These are phyloP conservation scores for Peronospora tabacina DNA, from an alignment of 352 stramenopile genomes.

Conservation along the genomic window DNA sequence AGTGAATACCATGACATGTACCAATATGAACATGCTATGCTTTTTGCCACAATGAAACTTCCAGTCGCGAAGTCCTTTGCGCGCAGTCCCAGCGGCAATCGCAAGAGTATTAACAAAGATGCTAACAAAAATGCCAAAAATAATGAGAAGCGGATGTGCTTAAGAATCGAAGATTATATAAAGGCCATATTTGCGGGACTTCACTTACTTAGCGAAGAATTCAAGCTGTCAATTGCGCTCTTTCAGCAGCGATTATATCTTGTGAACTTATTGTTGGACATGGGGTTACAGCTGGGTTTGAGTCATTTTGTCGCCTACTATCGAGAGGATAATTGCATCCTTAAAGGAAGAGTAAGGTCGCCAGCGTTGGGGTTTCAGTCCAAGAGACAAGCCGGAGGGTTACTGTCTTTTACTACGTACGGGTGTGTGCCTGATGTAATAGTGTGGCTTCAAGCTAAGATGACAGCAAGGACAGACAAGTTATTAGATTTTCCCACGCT, in stretches of 20 bases:
- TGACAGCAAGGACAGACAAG: slow-evolving; percentile 5
- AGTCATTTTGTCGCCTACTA: slow-evolving; percentile 49
- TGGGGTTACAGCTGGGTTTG: slow-evolving; percentile 30
- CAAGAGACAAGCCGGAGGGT: slow-evolving; percentile 2
- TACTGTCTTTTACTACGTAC: slow-evolving; percentile 25
- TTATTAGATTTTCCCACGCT: slow-evolving; percentile 25
- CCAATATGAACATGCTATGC: slow-evolving; percentile 33
- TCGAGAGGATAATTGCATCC: slow-evolving; percentile 30
- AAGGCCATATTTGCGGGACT: slow-evolving; percentile 38
- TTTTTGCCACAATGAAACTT: slow-evolving; percentile 33
- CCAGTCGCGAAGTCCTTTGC: slow-evolving; percentile 4
- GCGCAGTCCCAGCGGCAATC: neutral
- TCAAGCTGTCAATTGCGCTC: slow-evolving; percentile 42
- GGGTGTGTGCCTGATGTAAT: slow-evolving; percentile 42
- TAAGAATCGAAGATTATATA: slow-evolving; percentile 12
- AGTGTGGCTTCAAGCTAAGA: slow-evolving; percentile 40
- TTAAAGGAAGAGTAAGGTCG: neutral
- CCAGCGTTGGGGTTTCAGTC: neutral
- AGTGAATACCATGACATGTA: slow-evolving; percentile 42
- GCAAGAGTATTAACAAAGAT: neutral
- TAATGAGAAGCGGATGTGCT: neutral
- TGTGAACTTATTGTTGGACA: slow-evolving; percentile 27
- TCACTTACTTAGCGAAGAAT: slow-evolving; percentile 67
- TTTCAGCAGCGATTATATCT: slow-evolving; percentile 30
- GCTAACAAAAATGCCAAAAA: neutral